Base-by-base conservation (phyloP, 495 filamentous ascomycete species). In the Penicillium lividum region DNA sequence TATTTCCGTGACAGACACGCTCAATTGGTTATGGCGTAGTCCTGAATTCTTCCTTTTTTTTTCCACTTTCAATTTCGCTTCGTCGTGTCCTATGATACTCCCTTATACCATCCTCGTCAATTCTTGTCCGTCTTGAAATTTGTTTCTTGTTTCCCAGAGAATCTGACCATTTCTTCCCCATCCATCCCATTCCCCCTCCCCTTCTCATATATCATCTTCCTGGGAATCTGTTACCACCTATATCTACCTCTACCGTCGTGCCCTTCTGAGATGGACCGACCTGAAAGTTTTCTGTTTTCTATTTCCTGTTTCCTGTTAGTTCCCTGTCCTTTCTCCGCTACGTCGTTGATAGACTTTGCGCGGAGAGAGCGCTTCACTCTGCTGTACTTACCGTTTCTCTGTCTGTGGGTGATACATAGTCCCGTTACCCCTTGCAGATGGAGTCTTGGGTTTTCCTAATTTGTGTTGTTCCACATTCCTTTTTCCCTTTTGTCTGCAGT, bases 51-150 rank as follows among this genome's bases (percentile, higher is more conserved):
- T 63, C 56, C 30, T 61, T 64, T 46, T 51, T 67, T 46, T 65
- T 55, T 61, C 51, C 33, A 59, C 63, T 48, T 52, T 66, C 40
- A 64, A 54, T 51, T 68, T 70, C 58, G 48, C 56, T 67, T 75
- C 63, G 57, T 68, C 56, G 70, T 72, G 64, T 69, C 64, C 55
- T 64, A 50, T 70, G 70, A 72, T 74, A 70, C 65, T 66, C 65
- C 56, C 48, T 61, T 66, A 68, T 70, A 66, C 67, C 67, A 57
- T 61, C 54, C 13, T 53, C 59, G 38, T 16, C 13, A 40, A 5
- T 40, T 65, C 60, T 60, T 63, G 61, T 73, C 51, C 51, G 58
- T 64, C 56, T 63, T 46, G 49, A 52, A 56, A 47, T 52, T 58
- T 56, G 48, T 30, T 57, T 42, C 22, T 58, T 56, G 48, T 30